Evolutionary conservation across 192 early-diverging fungal genomes (phyloP).

Genomic region (Podila minutissima): DNA sequence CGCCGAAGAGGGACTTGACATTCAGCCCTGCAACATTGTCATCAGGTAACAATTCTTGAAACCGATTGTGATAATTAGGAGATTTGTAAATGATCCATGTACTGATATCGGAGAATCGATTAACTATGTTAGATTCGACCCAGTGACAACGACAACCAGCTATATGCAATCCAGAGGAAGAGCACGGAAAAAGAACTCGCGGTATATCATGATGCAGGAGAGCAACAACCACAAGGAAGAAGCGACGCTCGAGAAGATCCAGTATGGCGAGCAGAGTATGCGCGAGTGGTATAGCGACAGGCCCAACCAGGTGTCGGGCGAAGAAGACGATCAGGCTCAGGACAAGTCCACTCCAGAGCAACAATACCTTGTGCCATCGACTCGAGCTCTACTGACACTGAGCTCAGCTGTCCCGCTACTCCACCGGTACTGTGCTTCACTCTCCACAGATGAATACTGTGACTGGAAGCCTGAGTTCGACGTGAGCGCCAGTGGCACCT

Average conservation of each 20-base stretch:
- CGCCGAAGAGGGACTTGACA: conserved; percentile 95
- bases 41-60: conserved; percentile 63
- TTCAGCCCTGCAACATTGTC: conserved; percentile 91
- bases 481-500: conserved; percentile 21
- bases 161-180: conserved; percentile 94
- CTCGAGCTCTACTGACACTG: conserved; percentile 78
- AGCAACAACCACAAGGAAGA: conserved; percentile 52
- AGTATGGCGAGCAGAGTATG: conserved; percentile 64
- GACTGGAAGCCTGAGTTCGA: conserved; percentile 64
- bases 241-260: conserved; percentile 47
- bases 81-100: neutral
- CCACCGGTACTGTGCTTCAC: conserved; percentile 74
- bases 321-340: conserved; percentile 16
- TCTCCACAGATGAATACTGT: conserved; percentile 74
- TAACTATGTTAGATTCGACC: conserved; percentile 70
- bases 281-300: conserved; percentile 68
- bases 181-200: conserved; percentile 76
- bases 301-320: conserved; percentile 21
- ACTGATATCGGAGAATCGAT: neutral
- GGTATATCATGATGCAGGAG: conserved; percentile 81
- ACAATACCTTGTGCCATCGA: conserved; percentile 66
- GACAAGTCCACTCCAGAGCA: conserved; percentile 21
- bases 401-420: conserved; percentile 72
- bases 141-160: conserved; percentile 74
- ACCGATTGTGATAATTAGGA: neutral